phyloP scores from a whole-genome alignment of 2,329 filamentous ascomycete genomes.

The Ploettnerulaceae sp. region DNA sequence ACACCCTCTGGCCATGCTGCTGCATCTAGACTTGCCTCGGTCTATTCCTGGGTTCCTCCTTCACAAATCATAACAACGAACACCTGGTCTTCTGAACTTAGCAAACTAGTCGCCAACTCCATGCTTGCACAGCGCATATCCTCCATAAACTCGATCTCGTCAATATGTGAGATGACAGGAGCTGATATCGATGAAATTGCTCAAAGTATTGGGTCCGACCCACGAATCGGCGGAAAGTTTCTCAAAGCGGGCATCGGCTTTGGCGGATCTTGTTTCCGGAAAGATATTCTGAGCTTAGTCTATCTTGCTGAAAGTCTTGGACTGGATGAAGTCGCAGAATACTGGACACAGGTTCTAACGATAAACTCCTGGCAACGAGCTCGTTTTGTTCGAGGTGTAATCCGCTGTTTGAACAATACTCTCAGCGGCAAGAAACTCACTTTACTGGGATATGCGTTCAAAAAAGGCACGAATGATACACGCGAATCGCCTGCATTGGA shows the following conservation, averaged over 20 bases:
- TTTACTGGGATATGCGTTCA: constrained; percentile 72
- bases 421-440: constrained; percentile 66
- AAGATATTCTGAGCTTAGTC: constrained; percentile 69
- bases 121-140: constrained; percentile 77
- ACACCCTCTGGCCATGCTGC: constrained; percentile 57
- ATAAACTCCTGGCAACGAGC: constrained; percentile 74
- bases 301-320: constrained; percentile 69
- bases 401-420: constrained; percentile 63
- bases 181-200: constrained; percentile 72
- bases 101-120: constrained; percentile 75
- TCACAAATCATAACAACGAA: constrained; percentile 67
- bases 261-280: constrained; percentile 77
- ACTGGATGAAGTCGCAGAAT: constrained; percentile 66
- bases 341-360: constrained; percentile 68
- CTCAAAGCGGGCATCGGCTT: constrained; percentile 73
- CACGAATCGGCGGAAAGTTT: constrained; percentile 67
- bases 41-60: constrained; percentile 70
- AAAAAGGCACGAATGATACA: constrained; percentile 73
- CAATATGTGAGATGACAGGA: constrained; percentile 71
- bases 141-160: constrained; percentile 77
- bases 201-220: constrained; percentile 61
- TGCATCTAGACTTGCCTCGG: constrained; percentile 55
- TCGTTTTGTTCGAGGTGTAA: constrained; percentile 62
- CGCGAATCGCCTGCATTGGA: constrained; percentile 66
- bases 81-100: constrained; percentile 71